These are phyloP conservation scores for Cryptosporidium tyzzeri DNA, from an alignment of 169 alveolate species.

Conservation along the genomic window DNA sequence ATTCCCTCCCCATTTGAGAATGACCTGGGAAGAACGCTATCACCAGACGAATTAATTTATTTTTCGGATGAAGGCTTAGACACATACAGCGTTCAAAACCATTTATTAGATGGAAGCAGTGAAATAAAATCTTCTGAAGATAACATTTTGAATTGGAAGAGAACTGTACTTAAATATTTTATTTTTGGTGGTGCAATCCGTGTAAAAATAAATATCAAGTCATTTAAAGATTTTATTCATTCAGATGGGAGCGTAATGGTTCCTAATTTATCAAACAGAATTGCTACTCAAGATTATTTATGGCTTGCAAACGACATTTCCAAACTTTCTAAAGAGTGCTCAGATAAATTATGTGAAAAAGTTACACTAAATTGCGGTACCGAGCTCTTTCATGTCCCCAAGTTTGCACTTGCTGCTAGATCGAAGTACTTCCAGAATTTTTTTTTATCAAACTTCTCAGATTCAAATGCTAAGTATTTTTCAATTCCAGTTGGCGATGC, in stretches of 20 bases:
- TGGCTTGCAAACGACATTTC: conserved; percentile 71
- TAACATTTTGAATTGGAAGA: conserved; percentile 28
- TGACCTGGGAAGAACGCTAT: neutral
- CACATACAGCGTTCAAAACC: neutral
- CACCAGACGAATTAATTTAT: conserved; percentile 11
- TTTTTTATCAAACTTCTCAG: conserved; percentile 39
- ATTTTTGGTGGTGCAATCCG: conserved; percentile 40
- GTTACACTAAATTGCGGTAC: conserved; percentile 56
- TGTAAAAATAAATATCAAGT: conserved; percentile 20
- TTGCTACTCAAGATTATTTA: conserved; percentile 13
- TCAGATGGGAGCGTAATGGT: conserved; percentile 23
- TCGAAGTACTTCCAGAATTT: conserved; percentile 34
- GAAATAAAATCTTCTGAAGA: neutral
- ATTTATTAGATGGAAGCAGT: neutral
- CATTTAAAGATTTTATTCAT: conserved; percentile 15
- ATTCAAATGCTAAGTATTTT: conserved; percentile 4
- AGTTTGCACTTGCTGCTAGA: conserved; percentile 70
- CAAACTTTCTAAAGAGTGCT: conserved; percentile 27
- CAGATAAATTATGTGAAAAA: conserved; percentile 12
- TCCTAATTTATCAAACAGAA: neutral
- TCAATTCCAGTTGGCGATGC: conserved; percentile 42
- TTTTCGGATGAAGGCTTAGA: conserved; percentile 13
- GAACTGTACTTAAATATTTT: conserved; percentile 30
- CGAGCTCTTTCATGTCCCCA: conserved; percentile 38
- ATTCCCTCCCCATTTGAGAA: conserved; percentile 36